Percentiles rank a stretch among this genome's conserved stretches.
phyloP scores from a whole-genome alignment of 2,329 filamentous ascomycete genomes.

The Nothophaeocryptopus gaeumannii region DNA sequence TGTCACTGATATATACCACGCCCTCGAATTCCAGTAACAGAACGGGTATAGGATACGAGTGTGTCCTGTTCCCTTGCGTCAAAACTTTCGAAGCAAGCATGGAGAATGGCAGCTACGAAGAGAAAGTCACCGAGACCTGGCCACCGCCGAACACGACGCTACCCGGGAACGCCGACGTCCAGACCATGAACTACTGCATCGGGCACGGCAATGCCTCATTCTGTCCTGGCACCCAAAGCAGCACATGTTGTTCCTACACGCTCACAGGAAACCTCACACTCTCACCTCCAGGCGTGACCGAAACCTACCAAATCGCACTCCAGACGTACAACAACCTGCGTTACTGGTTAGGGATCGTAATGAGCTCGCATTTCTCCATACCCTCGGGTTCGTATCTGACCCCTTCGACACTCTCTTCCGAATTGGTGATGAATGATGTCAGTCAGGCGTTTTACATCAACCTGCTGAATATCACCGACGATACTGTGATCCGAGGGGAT shows the following conservation, averaged over 20 bases:
- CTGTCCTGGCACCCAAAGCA: background rate
- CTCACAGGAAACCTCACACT: constrained; percentile 1
- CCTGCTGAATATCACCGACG: too few relatives aligned
- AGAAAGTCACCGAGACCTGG: constrained; percentile 10
- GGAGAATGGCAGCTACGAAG: constrained; percentile 2
- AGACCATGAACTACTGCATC: background rate
- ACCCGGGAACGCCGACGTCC: background rate
- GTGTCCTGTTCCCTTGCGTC: constrained; percentile 14
- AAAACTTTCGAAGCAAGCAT: constrained; percentile 8
- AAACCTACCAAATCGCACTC: background rate
- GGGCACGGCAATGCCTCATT: background rate
- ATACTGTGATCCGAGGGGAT: too few relatives aligned
- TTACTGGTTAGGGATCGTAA: background rate
- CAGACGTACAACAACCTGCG: background rate
- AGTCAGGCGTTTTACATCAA: too few relatives aligned
- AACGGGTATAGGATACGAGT: background rate
- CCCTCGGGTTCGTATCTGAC: too few relatives aligned
- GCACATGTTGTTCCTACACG: background rate
- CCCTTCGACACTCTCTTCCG: too few relatives aligned
- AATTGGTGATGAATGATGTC: too few relatives aligned
- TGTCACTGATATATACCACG: background rate
- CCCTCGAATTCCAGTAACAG: background rate
- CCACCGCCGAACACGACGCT: constrained; percentile 2
- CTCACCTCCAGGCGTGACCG: background rate
- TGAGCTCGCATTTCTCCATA: background rate